Evolutionary conservation across 2,329 filamentous ascomycete genomes (phyloP).

Genomic region (Ceratocystis variospora): DNA sequence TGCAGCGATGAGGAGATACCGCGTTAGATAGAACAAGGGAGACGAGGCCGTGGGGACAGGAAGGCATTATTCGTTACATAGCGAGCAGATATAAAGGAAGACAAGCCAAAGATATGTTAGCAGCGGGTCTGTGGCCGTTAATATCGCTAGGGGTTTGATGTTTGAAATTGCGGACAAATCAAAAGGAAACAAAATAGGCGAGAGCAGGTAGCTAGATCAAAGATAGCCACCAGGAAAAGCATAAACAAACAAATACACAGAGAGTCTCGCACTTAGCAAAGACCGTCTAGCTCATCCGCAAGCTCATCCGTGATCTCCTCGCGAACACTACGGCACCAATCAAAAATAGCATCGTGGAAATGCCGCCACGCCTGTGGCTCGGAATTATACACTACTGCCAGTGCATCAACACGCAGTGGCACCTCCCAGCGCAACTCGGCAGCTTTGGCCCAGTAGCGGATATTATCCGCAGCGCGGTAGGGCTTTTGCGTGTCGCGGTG

Average conservation of each 20-base stretch:
- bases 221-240: not conserved
- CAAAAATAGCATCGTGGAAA: slow-evolving; percentile 69
- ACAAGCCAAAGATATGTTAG: too few species aligned
- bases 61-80: too few species aligned
- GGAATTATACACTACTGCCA: slow-evolving; percentile 69
- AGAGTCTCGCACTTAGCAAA: not conserved
- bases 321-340: slow-evolving; percentile 71
- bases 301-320: slow-evolving; percentile 68
- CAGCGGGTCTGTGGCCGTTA: too few species aligned
- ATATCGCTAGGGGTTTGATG: too few species aligned
- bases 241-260: not conserved
- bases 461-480: slow-evolving; percentile 84
- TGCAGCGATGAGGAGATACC: too few species aligned
- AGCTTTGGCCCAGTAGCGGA: slow-evolving; percentile 92
- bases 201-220: not conserved
- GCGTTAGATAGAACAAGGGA: too few species aligned
- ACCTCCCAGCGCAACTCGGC: slow-evolving; percentile 90
- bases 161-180: too few species aligned
- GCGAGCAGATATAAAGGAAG: too few species aligned
- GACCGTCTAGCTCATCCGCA: slow-evolving; percentile 14
- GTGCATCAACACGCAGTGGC: slow-evolving; percentile 66
- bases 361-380: slow-evolving; percentile 57
- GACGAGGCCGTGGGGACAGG: too few species aligned
- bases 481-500: slow-evolving; percentile 92
- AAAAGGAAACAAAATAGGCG: too few species aligned